These are phyloP conservation scores for Magnaporthiopsis poae DNA, from an alignment of 2,329 filamentous ascomycete genomes.

Conservation along the genomic window DNA sequence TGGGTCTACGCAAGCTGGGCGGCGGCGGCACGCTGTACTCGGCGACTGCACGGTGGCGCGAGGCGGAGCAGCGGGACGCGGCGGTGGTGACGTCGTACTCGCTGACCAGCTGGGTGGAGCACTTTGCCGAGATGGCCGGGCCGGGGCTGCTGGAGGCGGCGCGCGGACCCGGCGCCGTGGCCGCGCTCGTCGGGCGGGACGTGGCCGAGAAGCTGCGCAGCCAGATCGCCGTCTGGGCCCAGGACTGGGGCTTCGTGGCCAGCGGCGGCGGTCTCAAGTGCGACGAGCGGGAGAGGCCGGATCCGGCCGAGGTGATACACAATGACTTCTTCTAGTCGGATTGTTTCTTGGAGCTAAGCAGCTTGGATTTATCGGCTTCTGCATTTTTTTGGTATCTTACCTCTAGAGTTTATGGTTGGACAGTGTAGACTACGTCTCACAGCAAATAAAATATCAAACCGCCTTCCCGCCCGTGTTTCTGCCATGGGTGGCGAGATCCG, in stretches of 20 bases:
- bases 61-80: not conserved
- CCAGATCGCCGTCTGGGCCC: conserved; percentile 2
- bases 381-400: not conserved
- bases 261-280: not conserved
- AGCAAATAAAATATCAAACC: no score
- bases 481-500: no score
- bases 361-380: not conserved
- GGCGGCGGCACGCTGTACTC: not conserved
- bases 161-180: not conserved
- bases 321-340: not conserved
- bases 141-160: conserved; percentile 5
- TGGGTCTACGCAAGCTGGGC: not conserved
- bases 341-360: not conserved
- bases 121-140: conserved; percentile 8
- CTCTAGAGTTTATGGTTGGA: no score
- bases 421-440: no score
- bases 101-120: conserved; percentile 7
- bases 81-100: conserved; percentile 1
- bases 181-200: not conserved
- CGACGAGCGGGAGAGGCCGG: not conserved
- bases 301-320: not conserved
- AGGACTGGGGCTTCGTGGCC: conserved; percentile 4
- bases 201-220: not conserved
- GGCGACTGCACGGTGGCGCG: not conserved
- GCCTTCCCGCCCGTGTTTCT: no score